These are phyloP conservation scores for Bromus sterilis DNA, from an alignment of 176 grass and related monocot genomes.

Conservation along the genomic window DNA sequence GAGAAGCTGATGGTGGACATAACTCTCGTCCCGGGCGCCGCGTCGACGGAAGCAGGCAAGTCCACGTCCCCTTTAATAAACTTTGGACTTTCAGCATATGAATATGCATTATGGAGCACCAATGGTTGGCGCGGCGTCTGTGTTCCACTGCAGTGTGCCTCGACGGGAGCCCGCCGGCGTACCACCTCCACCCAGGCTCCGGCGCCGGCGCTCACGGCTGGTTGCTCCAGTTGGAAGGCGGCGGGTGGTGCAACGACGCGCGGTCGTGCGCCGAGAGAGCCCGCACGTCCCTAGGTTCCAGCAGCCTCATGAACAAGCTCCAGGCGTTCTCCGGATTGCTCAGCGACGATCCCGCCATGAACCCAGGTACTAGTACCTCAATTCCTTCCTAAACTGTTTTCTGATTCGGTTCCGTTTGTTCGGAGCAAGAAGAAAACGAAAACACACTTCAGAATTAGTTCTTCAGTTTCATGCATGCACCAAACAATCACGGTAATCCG, in stretches of 20 bases:
- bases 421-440: not conserved
- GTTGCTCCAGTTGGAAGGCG: constrained; percentile 79
- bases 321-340: constrained; percentile 62
- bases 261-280: constrained; percentile 43
- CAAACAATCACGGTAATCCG: not conserved
- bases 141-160: constrained; percentile 40
- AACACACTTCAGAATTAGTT: not conserved
- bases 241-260: constrained; percentile 64
- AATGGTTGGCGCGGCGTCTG: not conserved
- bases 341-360: constrained; percentile 35
- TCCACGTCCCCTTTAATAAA: not conserved
- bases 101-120: not conserved
- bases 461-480: not conserved
- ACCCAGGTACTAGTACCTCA: constrained; percentile 31
- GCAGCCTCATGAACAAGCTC: constrained; percentile 31
- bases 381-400: not conserved
- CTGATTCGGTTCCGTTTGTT: too few species aligned
- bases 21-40: constrained; percentile 38
- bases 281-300: constrained; percentile 46
- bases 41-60: constrained; percentile 35
- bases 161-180: constrained; percentile 72
- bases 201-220: constrained; percentile 43
- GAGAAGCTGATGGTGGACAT: constrained; percentile 46
- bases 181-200: constrained; percentile 55
- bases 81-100: too few species aligned